Base-by-base conservation (phyloP, 441 rosid species). In the Mallotus repandus region DNA sequence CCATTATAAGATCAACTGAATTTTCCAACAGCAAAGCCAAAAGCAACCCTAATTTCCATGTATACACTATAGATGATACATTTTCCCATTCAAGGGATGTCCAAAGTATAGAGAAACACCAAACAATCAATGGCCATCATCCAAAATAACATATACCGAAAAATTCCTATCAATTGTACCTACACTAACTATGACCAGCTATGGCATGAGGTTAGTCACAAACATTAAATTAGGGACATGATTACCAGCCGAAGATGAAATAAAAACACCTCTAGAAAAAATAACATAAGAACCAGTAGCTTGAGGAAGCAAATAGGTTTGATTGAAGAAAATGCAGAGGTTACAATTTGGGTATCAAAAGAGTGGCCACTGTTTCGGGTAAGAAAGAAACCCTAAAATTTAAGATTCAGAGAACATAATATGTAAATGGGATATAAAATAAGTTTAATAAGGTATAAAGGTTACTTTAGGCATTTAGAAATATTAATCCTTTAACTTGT, bases 51-150 rank as follows among this genome's bases (percentile, higher is more conserved):
- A 88, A 73, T 64, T 86, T 88, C 2, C 93, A 95, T 7, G 91
- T 97, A 73, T 91, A 91, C 45, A 92, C 84, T 52, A 92, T 61
- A 15, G 97, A n/a, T n/a, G 86, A 32, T 84, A 87, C 98, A 92
- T 90, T 22, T 77, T 81, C 0, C 85, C 89, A 2, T 77, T 85
- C 46, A 91, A 25, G 1, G 89, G 86, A 0, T 75, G 79, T 0
- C 93, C 92, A 1, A 92, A 78, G 80, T 91, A 90, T 4, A 92
- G 79, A 4, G 95, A 92, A 2, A 88, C 93, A 5, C 95, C 97
- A 1, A 80, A 80, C 7, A 92, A 75, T 55, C 78, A 83, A 21
- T 78, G 76, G 8, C 92, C 92, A 22, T 91, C 81, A 0, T 90
- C 91, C 0, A 92, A 86, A 5, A 81, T 50, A 0, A 91, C 91